These are phyloP conservation scores for Backusella mclennaniae DNA, from an alignment of 192 early-diverging fungal species.

Conservation along the genomic window DNA sequence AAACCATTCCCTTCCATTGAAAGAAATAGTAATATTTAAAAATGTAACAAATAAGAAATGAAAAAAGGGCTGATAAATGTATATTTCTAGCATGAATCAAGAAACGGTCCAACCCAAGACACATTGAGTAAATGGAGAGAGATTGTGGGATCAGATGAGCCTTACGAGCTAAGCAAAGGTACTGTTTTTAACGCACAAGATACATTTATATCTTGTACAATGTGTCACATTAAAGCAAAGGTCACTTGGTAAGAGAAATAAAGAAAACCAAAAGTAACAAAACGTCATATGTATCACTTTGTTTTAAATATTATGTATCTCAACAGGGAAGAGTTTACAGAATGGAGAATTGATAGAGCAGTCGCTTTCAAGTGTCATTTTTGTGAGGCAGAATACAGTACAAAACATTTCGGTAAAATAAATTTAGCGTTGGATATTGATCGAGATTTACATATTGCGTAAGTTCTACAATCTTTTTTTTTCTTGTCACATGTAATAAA, in stretches of 20 bases:
- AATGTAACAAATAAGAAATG: neutral
- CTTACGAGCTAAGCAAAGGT: neutral
- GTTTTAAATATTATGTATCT: neutral
- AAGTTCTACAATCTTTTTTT: neutral
- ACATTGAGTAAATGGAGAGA: neutral
- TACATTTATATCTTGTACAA: conserved; percentile 5
- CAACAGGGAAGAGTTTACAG: neutral
- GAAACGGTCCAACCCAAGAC: neutral
- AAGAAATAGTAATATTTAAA: neutral
- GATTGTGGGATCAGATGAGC: conserved; percentile 3
- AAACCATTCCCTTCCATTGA: neutral
- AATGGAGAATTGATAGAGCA: conserved; percentile 2
- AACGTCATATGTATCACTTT: neutral
- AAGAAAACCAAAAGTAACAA: neutral
- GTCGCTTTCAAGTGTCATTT: neutral
- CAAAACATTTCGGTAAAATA: neutral
- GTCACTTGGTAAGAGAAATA: neutral
- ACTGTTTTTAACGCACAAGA: neutral
- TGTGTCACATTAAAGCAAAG: conserved; percentile 8
- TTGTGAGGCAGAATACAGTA: neutral
- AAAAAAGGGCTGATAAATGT: neutral
- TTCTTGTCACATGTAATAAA: neutral
- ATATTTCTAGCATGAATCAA: neutral
- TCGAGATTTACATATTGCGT: neutral
- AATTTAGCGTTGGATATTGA: neutral